Conservation (phyloP, 1,284 basidiomycete genomes). For the Cutaneotrichosporon sp. region DNA sequence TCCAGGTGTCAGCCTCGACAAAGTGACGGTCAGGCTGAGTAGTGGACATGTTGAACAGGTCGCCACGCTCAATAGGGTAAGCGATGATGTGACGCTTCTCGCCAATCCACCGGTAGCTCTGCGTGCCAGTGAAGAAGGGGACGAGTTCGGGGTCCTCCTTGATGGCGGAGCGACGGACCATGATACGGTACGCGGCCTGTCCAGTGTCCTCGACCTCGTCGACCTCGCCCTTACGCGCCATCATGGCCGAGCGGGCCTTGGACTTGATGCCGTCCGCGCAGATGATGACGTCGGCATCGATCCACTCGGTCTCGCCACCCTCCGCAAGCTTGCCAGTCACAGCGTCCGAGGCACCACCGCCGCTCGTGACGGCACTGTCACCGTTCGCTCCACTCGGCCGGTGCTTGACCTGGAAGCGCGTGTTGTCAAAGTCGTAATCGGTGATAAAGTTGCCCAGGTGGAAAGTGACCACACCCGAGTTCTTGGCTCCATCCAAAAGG, state of each 20-base stretch:
- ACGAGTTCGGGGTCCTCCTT: constrained; percentile 50
- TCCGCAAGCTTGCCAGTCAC: not conserved
- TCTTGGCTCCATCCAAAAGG: constrained; percentile 35
- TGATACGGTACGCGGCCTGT: constrained; percentile 53
- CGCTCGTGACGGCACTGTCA: not conserved
- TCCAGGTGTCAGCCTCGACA: constrained; percentile 47
- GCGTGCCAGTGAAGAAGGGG: constrained; percentile 42
- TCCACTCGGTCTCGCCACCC: constrained; percentile 32
- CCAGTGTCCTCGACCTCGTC: constrained; percentile 52
- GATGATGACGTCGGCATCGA: constrained; percentile 49
- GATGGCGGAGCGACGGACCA: constrained; percentile 43
- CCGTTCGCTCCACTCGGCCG: constrained; percentile 9
- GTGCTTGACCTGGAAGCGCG: constrained; percentile 33
- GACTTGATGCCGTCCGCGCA: constrained; percentile 52
- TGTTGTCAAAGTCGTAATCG: constrained; percentile 44
- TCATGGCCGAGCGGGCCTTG: constrained; percentile 41
- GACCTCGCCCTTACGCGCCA: constrained; percentile 40
- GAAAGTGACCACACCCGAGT: constrained; percentile 39
- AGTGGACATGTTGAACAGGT: constrained; percentile 51
- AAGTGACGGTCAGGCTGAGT: constrained; percentile 51
- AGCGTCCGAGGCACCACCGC: not conserved
- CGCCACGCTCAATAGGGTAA: constrained; percentile 47
- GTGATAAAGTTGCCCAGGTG: constrained; percentile 39
- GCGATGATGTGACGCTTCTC: constrained; percentile 51
- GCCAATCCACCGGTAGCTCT: constrained; percentile 52